Conservation (phyloP, 352 stramenopile genomes). For the Phytophthora pini region DNA sequence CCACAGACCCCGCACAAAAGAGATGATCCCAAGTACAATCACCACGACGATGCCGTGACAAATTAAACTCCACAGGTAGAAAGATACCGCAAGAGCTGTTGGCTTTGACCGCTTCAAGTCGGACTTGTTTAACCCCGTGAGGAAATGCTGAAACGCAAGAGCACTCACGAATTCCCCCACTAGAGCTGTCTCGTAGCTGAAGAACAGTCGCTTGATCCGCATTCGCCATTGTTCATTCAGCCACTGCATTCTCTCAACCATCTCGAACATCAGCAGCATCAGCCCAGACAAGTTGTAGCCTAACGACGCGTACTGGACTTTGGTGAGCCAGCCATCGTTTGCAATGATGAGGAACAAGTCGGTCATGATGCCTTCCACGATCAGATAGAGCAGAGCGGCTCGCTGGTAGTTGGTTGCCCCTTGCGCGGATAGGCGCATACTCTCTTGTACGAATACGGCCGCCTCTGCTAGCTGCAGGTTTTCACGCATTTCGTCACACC, state of each 20-base stretch:
- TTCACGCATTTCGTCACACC: constrained; percentile 11
- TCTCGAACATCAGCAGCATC: constrained; percentile 34
- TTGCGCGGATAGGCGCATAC: constrained; percentile 24
- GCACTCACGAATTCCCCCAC: constrained; percentile 16
- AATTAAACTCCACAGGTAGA: constrained; percentile 30
- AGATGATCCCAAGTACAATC: constrained; percentile 22
- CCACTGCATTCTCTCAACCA: constrained; percentile 24
- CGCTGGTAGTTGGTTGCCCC: constrained; percentile 26
- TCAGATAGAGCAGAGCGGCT: constrained; percentile 19
- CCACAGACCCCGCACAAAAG: constrained; percentile 1
- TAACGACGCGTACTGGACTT: constrained; percentile 30
- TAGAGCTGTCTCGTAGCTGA: constrained; percentile 23
- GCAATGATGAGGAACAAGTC: constrained; percentile 32
- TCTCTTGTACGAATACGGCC: constrained; percentile 27
- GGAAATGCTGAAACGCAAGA: constrained; percentile 12
- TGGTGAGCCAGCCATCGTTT: constrained; percentile 14
- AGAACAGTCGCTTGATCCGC: constrained; percentile 20
- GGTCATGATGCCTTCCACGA: constrained; percentile 31
- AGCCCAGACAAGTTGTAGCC: constrained; percentile 34
- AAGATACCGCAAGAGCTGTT: constrained; percentile 24
- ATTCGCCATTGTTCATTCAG: constrained; percentile 11
- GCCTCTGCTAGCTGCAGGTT: constrained; percentile 1
- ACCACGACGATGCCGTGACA: constrained; percentile 20
- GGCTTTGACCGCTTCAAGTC: constrained; percentile 21
- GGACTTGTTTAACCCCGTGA: constrained; percentile 23